A percentile compares a stretch with the other conserved stretches of the same genome.
Conservation (phyloP, 1,139 yeast genomes). For the Protomyces lactucae-debilis region DNA sequence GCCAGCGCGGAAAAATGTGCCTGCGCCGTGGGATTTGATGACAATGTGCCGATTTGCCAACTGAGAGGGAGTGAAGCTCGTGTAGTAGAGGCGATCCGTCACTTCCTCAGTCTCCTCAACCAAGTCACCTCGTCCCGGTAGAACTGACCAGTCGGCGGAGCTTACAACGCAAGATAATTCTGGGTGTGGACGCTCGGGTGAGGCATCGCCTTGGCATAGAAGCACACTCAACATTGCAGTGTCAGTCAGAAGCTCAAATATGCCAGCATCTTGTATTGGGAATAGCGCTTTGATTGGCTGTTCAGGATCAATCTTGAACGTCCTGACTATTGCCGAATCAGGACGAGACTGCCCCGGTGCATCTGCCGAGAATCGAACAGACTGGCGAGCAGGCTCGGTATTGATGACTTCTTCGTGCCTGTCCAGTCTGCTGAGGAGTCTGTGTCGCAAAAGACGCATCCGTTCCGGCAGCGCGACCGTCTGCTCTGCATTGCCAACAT, state of each 20-base stretch:
- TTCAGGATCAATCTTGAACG: conserved; percentile 29
- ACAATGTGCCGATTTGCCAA: conserved; percentile 35
- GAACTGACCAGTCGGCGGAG: background rate
- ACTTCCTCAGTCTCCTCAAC: background rate
- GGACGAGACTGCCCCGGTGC: background rate
- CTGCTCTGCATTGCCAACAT: conserved; percentile 29
- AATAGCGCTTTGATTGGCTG: conserved; percentile 38
- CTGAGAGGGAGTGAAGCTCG: conserved; percentile 28
- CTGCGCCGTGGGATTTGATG: conserved; percentile 9
- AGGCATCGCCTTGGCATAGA: conserved; percentile 2
- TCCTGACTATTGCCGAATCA: background rate
- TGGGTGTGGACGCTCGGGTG: background rate
- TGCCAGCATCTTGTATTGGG: conserved; percentile 45
- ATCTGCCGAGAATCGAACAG: background rate
- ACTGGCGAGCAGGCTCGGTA: background rate
- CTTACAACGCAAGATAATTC: conserved; percentile 27
- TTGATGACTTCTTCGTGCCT: background rate
- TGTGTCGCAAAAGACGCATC: conserved; percentile 52
- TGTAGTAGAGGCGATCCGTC: conserved; percentile 1
- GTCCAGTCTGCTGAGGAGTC: conserved; percentile 45
- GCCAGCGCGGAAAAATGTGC: conserved; percentile 28
- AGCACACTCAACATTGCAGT: conserved; percentile 47
- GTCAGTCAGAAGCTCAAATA: conserved; percentile 46
- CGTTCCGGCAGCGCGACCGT: conserved; percentile 52
- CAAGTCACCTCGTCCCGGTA: conserved; percentile 9